Base-by-base conservation (phyloP, 108 stramenopile genomes). In the Aurantiochytrium sp. region DNA sequence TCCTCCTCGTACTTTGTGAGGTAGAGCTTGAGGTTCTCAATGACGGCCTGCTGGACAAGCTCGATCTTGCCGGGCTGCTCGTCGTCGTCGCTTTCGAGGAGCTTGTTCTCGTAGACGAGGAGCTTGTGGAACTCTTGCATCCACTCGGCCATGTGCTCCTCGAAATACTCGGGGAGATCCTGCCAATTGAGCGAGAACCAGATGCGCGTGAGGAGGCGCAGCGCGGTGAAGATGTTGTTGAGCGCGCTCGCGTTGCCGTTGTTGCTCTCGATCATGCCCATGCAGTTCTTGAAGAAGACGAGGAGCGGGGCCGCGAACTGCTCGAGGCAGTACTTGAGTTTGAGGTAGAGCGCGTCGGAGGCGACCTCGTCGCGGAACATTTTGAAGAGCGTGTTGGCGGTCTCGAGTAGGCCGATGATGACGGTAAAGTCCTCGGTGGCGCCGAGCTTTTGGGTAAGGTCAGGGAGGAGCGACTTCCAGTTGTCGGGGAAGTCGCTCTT, bases 81-180 rank as follows among this genome's bases (percentile, higher is more conserved):
- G 68, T 96, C 96, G 55, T 97, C 97, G 54, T 94, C 92, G 36
- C 92, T 88, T 86, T 97, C 96, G 4, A 97, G 89, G 17, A 90
- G 21, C 4, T 96, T 94, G 93, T 96, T 97, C 81, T 92, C 88
- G 89, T 97, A 98, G 73, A 91, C 68, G 85, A 99, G 88, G 68
- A 94, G 96, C 86, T 94, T 95, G 54, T 94, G 91, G 90, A 98
- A 98, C 30, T 92, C 93, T 30, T 69, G 89, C 97, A 97, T 97
- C 97, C 97, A 98, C 85, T 93, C 90, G 30, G 85, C 88, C 95
- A 99, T 96, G 90, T 97, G 94, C 90, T 98, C 98, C 89, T 98
- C 98, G 86, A 98, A 98, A 89, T 92, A 98, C 89, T 97, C 99
- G 4, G 99, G 99, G 59, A 99, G 90, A 90, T 98, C 98, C 90